phyloP scores from a whole-genome alignment of 768 basidiomycete genomes.

The Clitopilus hobsonii region DNA sequence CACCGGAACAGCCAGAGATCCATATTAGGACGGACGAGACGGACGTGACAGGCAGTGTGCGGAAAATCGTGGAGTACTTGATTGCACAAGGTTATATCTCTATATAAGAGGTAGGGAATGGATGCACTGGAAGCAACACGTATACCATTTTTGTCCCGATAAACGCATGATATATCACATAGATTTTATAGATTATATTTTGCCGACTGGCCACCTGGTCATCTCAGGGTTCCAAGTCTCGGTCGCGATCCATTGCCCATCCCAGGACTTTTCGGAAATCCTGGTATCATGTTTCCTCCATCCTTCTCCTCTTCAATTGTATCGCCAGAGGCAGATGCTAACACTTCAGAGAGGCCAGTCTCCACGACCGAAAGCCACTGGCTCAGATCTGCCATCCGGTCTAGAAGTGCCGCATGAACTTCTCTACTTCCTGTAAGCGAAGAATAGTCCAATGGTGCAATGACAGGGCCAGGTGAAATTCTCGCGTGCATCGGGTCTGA shows the following conservation, averaged over 20 bases:
- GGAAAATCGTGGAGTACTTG: constrained; percentile 78
- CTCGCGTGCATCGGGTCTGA: constrained; percentile 11
- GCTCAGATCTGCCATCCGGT: constrained; percentile 69
- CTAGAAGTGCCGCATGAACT: constrained; percentile 65
- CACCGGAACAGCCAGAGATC: constrained; percentile 80
- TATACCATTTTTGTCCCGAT: too few species aligned
- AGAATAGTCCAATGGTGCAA: constrained; percentile 69
- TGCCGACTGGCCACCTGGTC: background rate
- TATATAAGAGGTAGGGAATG: constrained; percentile 6
- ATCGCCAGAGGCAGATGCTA: constrained; percentile 48
- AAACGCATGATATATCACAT: too few species aligned
- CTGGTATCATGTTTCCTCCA: constrained; percentile 14
- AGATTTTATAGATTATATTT: too few species aligned
- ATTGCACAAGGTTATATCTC: constrained; percentile 54
- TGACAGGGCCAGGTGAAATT: constrained; percentile 32
- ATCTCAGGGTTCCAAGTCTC: background rate
- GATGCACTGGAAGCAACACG: background rate
- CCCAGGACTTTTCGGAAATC: constrained; percentile 1
- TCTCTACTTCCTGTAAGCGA: constrained; percentile 48
- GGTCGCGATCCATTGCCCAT: background rate
- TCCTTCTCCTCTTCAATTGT: constrained; percentile 67
- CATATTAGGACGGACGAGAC: constrained; percentile 86
- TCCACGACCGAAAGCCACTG: constrained; percentile 77
- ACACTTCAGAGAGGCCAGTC: constrained; percentile 59
- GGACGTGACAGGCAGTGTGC: constrained; percentile 74